phyloP scores from a whole-genome alignment of 139 green algal species.

The Asterochloris sp. region DNA sequence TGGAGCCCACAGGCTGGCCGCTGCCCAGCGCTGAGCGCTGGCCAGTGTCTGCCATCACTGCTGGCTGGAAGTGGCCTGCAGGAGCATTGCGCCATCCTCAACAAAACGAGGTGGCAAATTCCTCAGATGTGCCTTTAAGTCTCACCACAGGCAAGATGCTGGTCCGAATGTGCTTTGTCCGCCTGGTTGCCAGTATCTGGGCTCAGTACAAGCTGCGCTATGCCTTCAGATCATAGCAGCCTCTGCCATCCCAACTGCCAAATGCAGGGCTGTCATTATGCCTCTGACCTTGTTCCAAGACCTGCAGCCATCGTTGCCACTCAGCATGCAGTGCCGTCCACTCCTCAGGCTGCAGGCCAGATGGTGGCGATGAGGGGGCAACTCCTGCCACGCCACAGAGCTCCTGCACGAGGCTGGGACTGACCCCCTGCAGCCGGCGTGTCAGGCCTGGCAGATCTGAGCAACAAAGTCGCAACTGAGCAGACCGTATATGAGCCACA shows the following conservation, averaged over 20 bases:
- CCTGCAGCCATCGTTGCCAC: constrained; percentile 55
- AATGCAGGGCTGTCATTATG: not conserved
- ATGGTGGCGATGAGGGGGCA: not conserved
- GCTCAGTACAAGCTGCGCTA: not conserved
- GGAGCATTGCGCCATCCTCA: not conserved
- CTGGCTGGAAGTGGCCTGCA: constrained; percentile 4
- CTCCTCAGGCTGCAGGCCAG: constrained; percentile 20
- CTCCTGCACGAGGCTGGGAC: constrained; percentile 56
- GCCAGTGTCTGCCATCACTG: not conserved
- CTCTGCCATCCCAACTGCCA: too few species aligned
- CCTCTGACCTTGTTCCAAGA: constrained; percentile 29
- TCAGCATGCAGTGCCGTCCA: constrained; percentile 46
- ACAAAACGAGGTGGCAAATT: not conserved
- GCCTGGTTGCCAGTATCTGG: not conserved
- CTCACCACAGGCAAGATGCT: too few species aligned
- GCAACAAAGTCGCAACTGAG: too few species aligned
- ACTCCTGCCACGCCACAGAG: constrained; percentile 41
- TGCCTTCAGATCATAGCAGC: too few species aligned
- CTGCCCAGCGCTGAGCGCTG: constrained; percentile 15
- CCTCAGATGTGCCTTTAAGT: not conserved
- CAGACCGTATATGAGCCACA: too few species aligned
- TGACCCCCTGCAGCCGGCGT: constrained; percentile 47
- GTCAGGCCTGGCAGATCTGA: not conserved
- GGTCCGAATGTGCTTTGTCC: not conserved
- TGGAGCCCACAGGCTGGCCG: not conserved